Evolutionary conservation across 257 asterid genomes (phyloP), one percentile per base, ranked within the genome.

Genomic region (Paraleonurus japonicus): DNA sequence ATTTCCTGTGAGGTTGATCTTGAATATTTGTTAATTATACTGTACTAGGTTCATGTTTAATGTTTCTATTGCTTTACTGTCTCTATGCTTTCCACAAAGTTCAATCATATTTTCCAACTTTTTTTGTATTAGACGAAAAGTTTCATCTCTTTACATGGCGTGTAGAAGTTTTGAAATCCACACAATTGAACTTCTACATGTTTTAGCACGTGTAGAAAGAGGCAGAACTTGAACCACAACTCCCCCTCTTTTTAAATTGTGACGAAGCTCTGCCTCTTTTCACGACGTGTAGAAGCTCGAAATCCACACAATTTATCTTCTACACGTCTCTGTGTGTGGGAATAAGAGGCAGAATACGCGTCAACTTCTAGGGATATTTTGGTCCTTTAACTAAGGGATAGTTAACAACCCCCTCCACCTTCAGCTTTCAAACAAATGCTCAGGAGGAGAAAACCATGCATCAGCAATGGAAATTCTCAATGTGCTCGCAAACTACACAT

Each of bases 371-470:
- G 7, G 41, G 5, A 1, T 35, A 7, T 35, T 35, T 35, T 2
- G 16, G 16, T 13, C 48, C 12, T 41, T 41, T 10, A 1, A n/a
- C 5, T 8, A 47, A n/a, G 22, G 10, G 10, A 47, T n/a, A 5
- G 3, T 47, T 47, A 47, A 47, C 54, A n/a, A 47, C 20, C 3
- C 20, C 8, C n/a, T 0, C 54, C 3, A 10, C 41, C 39, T 27
- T 67, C 89, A 92, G 98, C 62, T 92, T 54, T 70, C 88, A 2
- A 85, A 85, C 92, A 90, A 76, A 79, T 85, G 91, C 73, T 73
- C 89, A 0, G 89, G 90, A 6, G 89, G 81, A 19, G 89, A 88
- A 53, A 82, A 76, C 11, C 92, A 92, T 35, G 69, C 79, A 33
- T 75, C 80, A 27, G 69, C 96, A 20, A 66, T 86, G 80, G 85